Evolutionary conservation across 2,329 filamentous ascomycete species (phyloP).

Genomic region (Fusarium keratoplasticum): DNA sequence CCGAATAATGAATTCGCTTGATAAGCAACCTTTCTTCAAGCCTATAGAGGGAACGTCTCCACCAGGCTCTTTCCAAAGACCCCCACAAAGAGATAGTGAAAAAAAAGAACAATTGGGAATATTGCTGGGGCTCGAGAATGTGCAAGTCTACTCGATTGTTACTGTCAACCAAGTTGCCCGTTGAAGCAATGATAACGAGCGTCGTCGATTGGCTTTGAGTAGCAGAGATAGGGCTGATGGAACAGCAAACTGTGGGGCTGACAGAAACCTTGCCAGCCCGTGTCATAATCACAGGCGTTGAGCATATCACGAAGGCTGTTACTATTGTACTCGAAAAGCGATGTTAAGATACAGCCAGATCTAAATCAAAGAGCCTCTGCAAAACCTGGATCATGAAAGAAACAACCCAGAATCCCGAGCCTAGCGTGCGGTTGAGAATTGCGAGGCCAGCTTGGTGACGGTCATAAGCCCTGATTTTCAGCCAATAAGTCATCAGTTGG

Average conservation of each 20-base stretch:
- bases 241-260: background rate
- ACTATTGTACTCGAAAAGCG: background rate
- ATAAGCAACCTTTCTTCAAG: background rate
- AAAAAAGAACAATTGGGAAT: background rate
- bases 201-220: background rate
- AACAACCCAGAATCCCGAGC: background rate
- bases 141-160: background rate
- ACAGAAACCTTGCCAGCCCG: background rate
- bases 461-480: background rate
- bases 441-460: background rate
- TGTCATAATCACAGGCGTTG: background rate
- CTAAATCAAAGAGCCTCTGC: background rate
- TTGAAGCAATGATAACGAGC: background rate
- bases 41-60: background rate
- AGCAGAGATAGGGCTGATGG: background rate
- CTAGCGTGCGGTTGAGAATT: background rate
- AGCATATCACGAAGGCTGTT: background rate
- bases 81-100: background rate
- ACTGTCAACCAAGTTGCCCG: background rate
- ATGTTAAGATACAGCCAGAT: background rate
- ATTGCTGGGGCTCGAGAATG: no score
- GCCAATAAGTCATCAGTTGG: background rate
- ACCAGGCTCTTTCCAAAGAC: background rate
- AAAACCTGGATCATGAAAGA: background rate
- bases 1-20: background rate